Base-by-base conservation (phyloP, 306 rosid genomes). In the Myrica gale region DNA sequence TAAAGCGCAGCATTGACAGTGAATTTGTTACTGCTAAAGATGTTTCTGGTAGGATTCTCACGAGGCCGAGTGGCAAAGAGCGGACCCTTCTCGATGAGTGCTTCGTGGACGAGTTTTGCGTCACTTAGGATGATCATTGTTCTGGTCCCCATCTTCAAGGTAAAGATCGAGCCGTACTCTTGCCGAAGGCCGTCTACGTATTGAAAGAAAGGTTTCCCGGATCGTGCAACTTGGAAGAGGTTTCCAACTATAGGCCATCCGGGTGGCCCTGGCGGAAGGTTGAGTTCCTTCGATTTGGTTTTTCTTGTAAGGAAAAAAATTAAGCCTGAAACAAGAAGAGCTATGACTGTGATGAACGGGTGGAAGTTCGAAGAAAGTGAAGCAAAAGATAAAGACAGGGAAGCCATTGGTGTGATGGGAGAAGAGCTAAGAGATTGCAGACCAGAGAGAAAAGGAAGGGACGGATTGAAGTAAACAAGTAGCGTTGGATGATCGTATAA, bases 241-340 rank as follows among this genome's bases (percentile, higher is more conserved):
- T 94, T 94, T 1, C 98, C 98, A 4, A 92, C 97, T 19, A 94
- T 43, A 4, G 98, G 98, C 98, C 98, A 94, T 0, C 97, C 98
- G 0, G 92, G 95, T 11, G 98, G 98, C 0, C 97, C 95, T 1
- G 97, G 97, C 0, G 98, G 98, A 9, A 94, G 97, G 51, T 83
- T 88, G 15, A 56, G 81, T 7, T 11, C 55, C 11, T 72, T 88
- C 17, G 92, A 85, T 42, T 87, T 85, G 69, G 82, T 20, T 74
- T 82, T 89, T 0, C 62, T 82, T 43, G 82, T 77, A 57, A 90
- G 56, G 21, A 92, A 37, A 85, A 94, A 75, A 74, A 89, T 74
- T 0, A 90, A 65, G 68, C 68, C 68, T 5, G 99, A 81, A 9
- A 96, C 0, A 67, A 89, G 32, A 19, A 94, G 53, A 3, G 90